Evolutionary conservation across 1,284 basidiomycete species (phyloP).

Genomic region (Thecaphora thlaspeos): DNA sequence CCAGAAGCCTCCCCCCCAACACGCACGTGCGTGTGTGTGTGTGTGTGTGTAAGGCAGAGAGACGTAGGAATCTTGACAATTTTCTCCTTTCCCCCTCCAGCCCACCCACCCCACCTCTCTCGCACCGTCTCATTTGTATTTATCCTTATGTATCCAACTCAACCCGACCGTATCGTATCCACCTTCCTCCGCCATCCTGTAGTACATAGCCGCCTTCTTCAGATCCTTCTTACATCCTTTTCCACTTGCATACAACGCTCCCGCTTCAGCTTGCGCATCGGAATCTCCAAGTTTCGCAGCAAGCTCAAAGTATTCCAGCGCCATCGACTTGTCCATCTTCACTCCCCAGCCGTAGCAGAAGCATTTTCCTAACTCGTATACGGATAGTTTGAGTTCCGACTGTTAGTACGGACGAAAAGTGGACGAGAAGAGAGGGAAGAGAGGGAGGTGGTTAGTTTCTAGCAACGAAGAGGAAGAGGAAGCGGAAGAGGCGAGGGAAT

Average conservation of each 20-base stretch:
- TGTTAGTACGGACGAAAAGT: background rate
- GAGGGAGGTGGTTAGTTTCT: too few relatives aligned
- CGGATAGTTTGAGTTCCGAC: constrained; percentile 78
- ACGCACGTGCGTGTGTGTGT: too few relatives aligned
- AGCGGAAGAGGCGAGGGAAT: too few relatives aligned
- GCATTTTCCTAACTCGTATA: constrained; percentile 88
- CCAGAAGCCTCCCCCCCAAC: too few relatives aligned
- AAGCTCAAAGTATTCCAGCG: constrained; percentile 69
- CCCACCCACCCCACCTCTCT: background rate
- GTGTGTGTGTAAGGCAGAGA: too few relatives aligned
- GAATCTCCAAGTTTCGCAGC: constrained; percentile 80
- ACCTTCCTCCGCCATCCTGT: constrained; percentile 68
- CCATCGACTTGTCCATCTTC: constrained; percentile 72
- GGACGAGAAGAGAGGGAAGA: background rate
- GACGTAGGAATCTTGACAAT: too few relatives aligned
- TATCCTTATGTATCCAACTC: constrained; percentile 52
- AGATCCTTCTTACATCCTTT: constrained; percentile 80
- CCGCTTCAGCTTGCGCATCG: constrained; percentile 77
- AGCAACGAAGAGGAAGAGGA: too few relatives aligned
- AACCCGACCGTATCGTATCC: constrained; percentile 52
- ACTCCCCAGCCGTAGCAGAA: constrained; percentile 90
- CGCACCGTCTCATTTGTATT: constrained; percentile 28
- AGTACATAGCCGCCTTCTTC: constrained; percentile 83
- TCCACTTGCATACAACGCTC: constrained; percentile 78
- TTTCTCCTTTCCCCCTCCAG: too few relatives aligned